These are phyloP conservation scores for Sporobolomyces phaffii DNA, from an alignment of 768 basidiomycete species.

Conservation along the genomic window DNA sequence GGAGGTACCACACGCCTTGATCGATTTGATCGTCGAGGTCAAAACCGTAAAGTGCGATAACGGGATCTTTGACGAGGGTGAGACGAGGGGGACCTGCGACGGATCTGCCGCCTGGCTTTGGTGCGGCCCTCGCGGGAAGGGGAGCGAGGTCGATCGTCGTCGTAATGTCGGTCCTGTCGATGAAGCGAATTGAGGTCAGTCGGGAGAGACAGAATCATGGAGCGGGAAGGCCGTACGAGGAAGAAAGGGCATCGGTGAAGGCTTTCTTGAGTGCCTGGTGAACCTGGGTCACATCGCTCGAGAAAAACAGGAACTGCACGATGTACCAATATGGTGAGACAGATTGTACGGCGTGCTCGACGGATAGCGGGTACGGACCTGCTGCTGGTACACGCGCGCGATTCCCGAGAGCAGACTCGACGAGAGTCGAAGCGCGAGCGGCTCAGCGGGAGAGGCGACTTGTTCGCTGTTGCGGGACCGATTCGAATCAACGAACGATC, in stretches of 20 bases:
- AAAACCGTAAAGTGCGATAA: conserved; percentile 16
- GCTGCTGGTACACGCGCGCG: conserved; percentile 31
- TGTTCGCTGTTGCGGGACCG: conserved; percentile 18
- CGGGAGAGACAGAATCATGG: neutral
- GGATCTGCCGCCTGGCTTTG: neutral
- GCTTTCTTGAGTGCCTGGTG: conserved; percentile 29
- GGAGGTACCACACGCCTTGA: conserved; percentile 15
- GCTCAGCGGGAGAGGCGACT: conserved; percentile 26
- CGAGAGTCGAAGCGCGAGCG: conserved; percentile 32
- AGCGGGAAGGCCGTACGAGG: neutral
- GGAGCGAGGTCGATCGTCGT: conserved; percentile 4
- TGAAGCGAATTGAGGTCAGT: too few relatives aligned
- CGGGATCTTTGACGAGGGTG: conserved; percentile 10
- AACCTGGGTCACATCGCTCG: conserved; percentile 18
- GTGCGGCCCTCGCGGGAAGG: neutral
- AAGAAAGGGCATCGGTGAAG: conserved; percentile 2
- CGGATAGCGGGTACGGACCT: conserved; percentile 7
- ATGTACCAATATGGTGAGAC: too few relatives aligned
- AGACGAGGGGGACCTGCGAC: neutral
- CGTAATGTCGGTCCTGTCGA: conserved; percentile 6
- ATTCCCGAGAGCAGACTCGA: conserved; percentile 26
- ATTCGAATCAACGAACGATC: neutral
- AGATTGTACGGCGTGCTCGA: too few relatives aligned
- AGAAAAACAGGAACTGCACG: conserved; percentile 25
- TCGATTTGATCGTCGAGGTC: conserved; percentile 8